These are phyloP conservation scores for Trichoderma afroharzianum DNA, from an alignment of 2,329 filamentous ascomycete genomes.

Conservation along the genomic window DNA sequence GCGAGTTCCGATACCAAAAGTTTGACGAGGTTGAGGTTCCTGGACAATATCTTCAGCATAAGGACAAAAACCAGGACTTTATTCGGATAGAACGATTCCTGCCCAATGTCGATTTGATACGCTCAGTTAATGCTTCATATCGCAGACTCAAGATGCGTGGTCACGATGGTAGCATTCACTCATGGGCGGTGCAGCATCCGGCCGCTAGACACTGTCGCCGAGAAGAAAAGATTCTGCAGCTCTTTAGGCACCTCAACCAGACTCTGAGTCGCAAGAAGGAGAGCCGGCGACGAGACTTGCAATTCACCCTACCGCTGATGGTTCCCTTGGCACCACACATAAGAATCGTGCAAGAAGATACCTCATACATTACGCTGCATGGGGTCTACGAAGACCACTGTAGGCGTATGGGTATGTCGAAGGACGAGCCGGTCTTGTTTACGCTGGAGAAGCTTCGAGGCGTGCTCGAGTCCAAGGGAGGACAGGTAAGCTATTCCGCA, in stretches of 20 bases:
- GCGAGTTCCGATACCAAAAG: slow-evolving; percentile 95
- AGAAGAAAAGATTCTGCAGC: slow-evolving; percentile 90
- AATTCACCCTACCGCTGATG: slow-evolving; percentile 95
- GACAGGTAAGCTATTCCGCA: slow-evolving; percentile 41
- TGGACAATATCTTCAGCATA: slow-evolving; percentile 93
- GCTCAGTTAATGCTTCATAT: slow-evolving; percentile 87
- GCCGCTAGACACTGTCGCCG: slow-evolving; percentile 87
- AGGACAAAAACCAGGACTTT: slow-evolving; percentile 99
- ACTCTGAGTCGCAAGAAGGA: slow-evolving; percentile 91
- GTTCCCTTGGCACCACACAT: slow-evolving; percentile 93
- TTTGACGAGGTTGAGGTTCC: slow-evolving; percentile 98
- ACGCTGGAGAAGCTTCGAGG: slow-evolving; percentile 90
- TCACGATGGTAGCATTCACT: slow-evolving; percentile 94
- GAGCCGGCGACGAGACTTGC: slow-evolving; percentile 84
- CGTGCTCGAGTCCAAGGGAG: slow-evolving; percentile 64
- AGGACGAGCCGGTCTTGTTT: slow-evolving; percentile 92
- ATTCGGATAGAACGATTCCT: slow-evolving; percentile 96
- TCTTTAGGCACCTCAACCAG: slow-evolving; percentile 97
- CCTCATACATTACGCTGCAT: slow-evolving; percentile 90
- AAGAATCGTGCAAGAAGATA: slow-evolving; percentile 91
- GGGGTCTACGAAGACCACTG: slow-evolving; percentile 97
- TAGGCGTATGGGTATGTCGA: slow-evolving; percentile 77
- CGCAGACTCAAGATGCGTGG: slow-evolving; percentile 92
- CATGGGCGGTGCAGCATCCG: slow-evolving; percentile 94
- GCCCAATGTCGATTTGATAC: slow-evolving; percentile 88